Percentiles rank a stretch among this genome's conserved stretches.
Conservation (phyloP, 2,329 filamentous ascomycete species). For the Epichloe scottii region DNA sequence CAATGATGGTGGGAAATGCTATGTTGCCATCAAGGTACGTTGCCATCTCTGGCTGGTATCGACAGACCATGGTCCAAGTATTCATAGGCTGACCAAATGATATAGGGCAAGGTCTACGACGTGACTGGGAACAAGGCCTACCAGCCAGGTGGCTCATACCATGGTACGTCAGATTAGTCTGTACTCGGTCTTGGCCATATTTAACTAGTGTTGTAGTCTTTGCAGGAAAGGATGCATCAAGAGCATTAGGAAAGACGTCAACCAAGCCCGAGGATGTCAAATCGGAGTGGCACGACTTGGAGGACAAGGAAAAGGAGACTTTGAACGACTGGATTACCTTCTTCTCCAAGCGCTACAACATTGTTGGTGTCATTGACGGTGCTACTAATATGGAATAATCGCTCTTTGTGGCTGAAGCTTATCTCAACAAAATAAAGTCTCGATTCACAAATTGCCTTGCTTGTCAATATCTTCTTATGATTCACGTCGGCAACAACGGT, state of each 20-base stretch:
- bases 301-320: slow-evolving; percentile 72
- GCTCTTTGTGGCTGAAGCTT: neutral
- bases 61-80: neutral
- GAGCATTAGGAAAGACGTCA: slow-evolving; percentile 75
- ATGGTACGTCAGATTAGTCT: slow-evolving; percentile 46
- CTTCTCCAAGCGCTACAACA: slow-evolving; percentile 93
- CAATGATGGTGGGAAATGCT: slow-evolving; percentile 49
- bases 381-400: slow-evolving; percentile 41
- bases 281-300: slow-evolving; percentile 71
- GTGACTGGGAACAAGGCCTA: slow-evolving; percentile 86
- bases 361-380: slow-evolving; percentile 57
- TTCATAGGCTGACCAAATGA: slow-evolving; percentile 2
- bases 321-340: slow-evolving; percentile 91
- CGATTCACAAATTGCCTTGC: neutral
- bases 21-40: slow-evolving; percentile 56
- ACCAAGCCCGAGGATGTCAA: slow-evolving; percentile 73
- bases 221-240: slow-evolving; percentile 89
- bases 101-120: slow-evolving; percentile 82
- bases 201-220: slow-evolving; percentile 52
- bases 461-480: neutral
- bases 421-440: neutral
- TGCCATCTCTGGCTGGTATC: too few relatives aligned
- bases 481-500: too few relatives aligned
- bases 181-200: neutral
- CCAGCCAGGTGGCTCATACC: slow-evolving; percentile 68